Conservation (phyloP, 352 stramenopile species). For the Pythium aquatile region DNA sequence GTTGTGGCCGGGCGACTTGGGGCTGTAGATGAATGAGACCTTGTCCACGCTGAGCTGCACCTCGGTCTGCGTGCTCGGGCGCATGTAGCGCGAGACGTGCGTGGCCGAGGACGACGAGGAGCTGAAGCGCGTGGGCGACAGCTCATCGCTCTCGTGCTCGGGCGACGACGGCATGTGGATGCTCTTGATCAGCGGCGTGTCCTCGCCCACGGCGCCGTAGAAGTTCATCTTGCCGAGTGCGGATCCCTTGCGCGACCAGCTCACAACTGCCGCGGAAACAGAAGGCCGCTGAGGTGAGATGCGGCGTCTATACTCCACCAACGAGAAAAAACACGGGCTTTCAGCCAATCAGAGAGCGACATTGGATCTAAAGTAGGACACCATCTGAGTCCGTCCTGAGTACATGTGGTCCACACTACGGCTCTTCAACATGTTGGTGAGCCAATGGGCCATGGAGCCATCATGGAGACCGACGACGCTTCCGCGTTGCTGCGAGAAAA, state of each 20-base stretch:
- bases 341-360: slow-evolving; percentile 8
- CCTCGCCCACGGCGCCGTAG: slow-evolving; percentile 38
- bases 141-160: slow-evolving; percentile 32
- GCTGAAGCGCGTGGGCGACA: slow-evolving; percentile 22
- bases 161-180: slow-evolving; percentile 33
- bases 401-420: slow-evolving; percentile 4
- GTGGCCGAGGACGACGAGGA: slow-evolving; percentile 21
- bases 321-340: not conserved
- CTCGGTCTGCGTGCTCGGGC: slow-evolving; percentile 42
- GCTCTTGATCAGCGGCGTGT: slow-evolving; percentile 40
- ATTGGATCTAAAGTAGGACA: not conserved
- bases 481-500: not conserved
- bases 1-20: slow-evolving; percentile 51
- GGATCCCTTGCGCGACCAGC: slow-evolving; percentile 1
- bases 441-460: not conserved
- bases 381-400: not conserved
- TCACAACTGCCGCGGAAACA: slow-evolving; percentile 1
- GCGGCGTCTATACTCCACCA: not conserved
- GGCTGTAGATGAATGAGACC: slow-evolving; percentile 79
- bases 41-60: slow-evolving; percentile 79
- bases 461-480: not conserved
- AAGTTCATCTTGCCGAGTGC: slow-evolving; percentile 37
- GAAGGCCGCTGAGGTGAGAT: not conserved
- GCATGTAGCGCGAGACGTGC: slow-evolving; percentile 7
- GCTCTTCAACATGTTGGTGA: not conserved